These are phyloP conservation scores for Acer campestre DNA, from an alignment of 345 rosid species.

Conservation along the genomic window DNA sequence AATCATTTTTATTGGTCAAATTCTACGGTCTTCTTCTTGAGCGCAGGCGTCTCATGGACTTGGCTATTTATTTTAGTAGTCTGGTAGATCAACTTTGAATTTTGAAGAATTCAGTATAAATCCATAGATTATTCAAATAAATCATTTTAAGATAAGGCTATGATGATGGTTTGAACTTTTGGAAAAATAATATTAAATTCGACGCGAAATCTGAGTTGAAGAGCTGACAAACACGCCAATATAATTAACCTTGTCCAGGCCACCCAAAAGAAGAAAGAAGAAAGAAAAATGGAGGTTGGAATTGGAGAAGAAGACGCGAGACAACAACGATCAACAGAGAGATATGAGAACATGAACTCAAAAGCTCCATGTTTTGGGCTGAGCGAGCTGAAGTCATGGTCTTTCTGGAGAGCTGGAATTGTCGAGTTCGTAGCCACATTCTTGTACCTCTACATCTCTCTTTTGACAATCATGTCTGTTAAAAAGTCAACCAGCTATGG, in stretches of 20 bases:
- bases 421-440: conserved; percentile 28
- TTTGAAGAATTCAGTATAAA: neutral
- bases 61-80: neutral
- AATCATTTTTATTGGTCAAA: neutral
- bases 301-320: conserved; percentile 34
- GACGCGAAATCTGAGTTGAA: neutral
- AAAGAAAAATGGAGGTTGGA: conserved; percentile 31
- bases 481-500: conserved; percentile 18
- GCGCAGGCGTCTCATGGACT: neutral
- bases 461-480: conserved; percentile 31
- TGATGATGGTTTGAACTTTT: too few relatives aligned
- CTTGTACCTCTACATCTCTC: conserved; percentile 26
- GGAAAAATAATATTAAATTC: too few relatives aligned
- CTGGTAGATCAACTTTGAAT: neutral
- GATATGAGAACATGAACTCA: conserved; percentile 20
- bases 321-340: conserved; percentile 26
- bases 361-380: conserved; percentile 21
- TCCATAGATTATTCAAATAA: too few relatives aligned
- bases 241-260: too few relatives aligned
- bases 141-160: too few relatives aligned
- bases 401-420: conserved; percentile 28
- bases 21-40: neutral
- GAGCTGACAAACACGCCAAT: too few relatives aligned
- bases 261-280: conserved; percentile 5
- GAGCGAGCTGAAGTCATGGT: conserved; percentile 18